These are phyloP conservation scores for Fusarium begoniae DNA, from an alignment of 2,329 filamentous ascomycete species.

Conservation along the genomic window DNA sequence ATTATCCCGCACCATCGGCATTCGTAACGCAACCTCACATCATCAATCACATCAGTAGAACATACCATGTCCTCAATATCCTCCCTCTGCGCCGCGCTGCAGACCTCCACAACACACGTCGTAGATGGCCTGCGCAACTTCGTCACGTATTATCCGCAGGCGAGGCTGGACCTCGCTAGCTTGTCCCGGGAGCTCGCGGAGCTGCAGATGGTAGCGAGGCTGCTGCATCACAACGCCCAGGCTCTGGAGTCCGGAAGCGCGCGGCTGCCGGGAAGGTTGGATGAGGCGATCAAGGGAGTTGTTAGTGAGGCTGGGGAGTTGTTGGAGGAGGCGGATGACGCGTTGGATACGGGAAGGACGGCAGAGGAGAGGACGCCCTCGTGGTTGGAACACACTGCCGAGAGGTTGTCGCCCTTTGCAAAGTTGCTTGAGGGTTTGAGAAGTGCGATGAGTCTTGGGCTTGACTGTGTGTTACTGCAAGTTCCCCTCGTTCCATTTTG, in stretches of 20 bases:
- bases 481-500: not conserved
- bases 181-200: slow-evolving; percentile 43
- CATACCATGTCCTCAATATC: slow-evolving; percentile 16
- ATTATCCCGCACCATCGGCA: slow-evolving; percentile 19
- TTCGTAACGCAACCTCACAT: slow-evolving; percentile 4
- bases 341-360: slow-evolving; percentile 21
- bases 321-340: slow-evolving; percentile 38
- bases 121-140: slow-evolving; percentile 38
- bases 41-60: not conserved
- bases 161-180: slow-evolving; percentile 36
- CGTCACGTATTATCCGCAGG: slow-evolving; percentile 35
- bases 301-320: slow-evolving; percentile 29
- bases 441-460: slow-evolving; percentile 38
- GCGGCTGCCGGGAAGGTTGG: slow-evolving; percentile 20
- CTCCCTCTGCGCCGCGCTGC: slow-evolving; percentile 34
- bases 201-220: slow-evolving; percentile 39
- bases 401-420: slow-evolving; percentile 31
- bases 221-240: slow-evolving; percentile 38
- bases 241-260: slow-evolving; percentile 21
- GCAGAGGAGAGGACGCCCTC: slow-evolving; percentile 18
- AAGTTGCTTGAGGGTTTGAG: slow-evolving; percentile 33
- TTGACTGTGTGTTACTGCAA: slow-evolving; percentile 38
- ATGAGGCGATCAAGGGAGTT: slow-evolving; percentile 26
- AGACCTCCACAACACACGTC: slow-evolving; percentile 27
- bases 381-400: slow-evolving; percentile 39